Conservation (phyloP, 805 yeast genomes). For the Ogataea haglerorum region DNA sequence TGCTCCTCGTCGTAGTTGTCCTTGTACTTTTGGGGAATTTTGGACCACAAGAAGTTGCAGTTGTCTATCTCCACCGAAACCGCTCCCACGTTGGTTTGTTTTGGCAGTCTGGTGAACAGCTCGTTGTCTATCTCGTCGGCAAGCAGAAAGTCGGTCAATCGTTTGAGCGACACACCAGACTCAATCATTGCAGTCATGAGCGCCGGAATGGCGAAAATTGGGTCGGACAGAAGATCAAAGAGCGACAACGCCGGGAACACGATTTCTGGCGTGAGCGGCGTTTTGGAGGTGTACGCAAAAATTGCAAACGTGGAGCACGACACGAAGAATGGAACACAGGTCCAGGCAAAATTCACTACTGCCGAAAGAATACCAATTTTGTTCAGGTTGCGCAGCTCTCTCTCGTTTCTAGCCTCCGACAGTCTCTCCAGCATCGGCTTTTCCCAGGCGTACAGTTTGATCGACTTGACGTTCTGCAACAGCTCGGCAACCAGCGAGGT, state of each 20-base stretch:
- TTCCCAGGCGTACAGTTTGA: slow-evolving; percentile 72
- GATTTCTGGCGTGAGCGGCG: slow-evolving; percentile 61
- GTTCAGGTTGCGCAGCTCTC: slow-evolving; percentile 51
- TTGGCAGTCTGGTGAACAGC: slow-evolving; percentile 27
- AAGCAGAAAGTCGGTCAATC: slow-evolving; percentile 48
- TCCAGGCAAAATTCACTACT: slow-evolving; percentile 54
- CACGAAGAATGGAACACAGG: slow-evolving; percentile 60
- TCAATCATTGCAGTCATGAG: slow-evolving; percentile 56
- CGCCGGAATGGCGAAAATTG: slow-evolving; percentile 57
- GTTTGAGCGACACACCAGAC: slow-evolving; percentile 52
- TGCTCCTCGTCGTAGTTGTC: slow-evolving; percentile 42
- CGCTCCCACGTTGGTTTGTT: slow-evolving; percentile 26
- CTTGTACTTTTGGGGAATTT: slow-evolving; percentile 12
- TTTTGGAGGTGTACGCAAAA: slow-evolving; percentile 42
- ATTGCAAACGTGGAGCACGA: slow-evolving; percentile 58
- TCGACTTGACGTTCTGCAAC: slow-evolving; percentile 55
- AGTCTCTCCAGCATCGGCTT: slow-evolving; percentile 55
- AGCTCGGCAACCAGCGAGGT: slow-evolving; percentile 58
- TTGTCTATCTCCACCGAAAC: slow-evolving; percentile 42
- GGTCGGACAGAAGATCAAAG: slow-evolving; percentile 55
- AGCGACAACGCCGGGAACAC: slow-evolving; percentile 67
- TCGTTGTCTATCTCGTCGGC: slow-evolving; percentile 41
- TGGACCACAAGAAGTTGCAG: slow-evolving; percentile 52
- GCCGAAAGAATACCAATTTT: slow-evolving; percentile 48
- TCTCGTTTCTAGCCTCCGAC: slow-evolving; percentile 50